A percentile compares a stretch with the other conserved stretches of the same genome.
phyloP scores from a whole-genome alignment of 2,329 filamentous ascomycete genomes.

The Apiospora marii region DNA sequence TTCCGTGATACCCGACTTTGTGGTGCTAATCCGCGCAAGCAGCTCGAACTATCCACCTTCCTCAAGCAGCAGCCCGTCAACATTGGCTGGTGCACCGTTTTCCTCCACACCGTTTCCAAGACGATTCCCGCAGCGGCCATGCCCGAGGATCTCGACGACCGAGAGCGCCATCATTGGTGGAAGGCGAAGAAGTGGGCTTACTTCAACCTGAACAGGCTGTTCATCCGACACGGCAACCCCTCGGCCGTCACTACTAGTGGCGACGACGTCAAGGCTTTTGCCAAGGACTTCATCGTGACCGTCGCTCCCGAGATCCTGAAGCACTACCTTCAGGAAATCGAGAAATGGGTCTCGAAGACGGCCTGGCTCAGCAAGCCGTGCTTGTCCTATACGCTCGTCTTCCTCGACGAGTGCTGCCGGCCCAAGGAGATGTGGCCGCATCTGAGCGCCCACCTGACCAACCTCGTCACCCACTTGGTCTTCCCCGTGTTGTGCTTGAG shows the following conservation, averaged over 20 bases:
- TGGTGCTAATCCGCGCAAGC: constrained; percentile 31
- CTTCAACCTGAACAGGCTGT: constrained; percentile 94
- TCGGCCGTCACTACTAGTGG: constrained; percentile 77
- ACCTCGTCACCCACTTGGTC: constrained; percentile 90
- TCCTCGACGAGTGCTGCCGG: constrained; percentile 95
- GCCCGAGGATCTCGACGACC: constrained; percentile 79
- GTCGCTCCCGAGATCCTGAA: constrained; percentile 97
- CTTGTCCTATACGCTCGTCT: constrained; percentile 91
- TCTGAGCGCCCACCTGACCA: constrained; percentile 91
- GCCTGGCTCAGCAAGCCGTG: constrained; percentile 95
- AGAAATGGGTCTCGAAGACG: constrained; percentile 96
- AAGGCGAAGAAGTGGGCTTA: constrained; percentile 99
- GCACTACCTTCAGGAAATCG: constrained; percentile 91
- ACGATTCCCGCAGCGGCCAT: constrained; percentile 80
- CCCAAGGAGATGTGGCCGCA: constrained; percentile 97
- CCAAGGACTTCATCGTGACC: constrained; percentile 88
- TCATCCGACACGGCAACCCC: constrained; percentile 93
- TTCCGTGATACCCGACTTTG: constrained; percentile 10
- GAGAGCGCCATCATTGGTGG: constrained; percentile 98
- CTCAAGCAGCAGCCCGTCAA: constrained; percentile 83
- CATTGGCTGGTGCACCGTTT: constrained; percentile 95
- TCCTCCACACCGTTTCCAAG: constrained; percentile 89
- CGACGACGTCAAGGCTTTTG: constrained; percentile 80
- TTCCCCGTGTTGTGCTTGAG: constrained; percentile 95
- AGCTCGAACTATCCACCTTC: constrained; percentile 86